Percentiles rank a stretch among this genome's conserved stretches.
Evolutionary conservation across 2,329 filamentous ascomycete species (phyloP).

Genomic region (Phialophora expanda): DNA sequence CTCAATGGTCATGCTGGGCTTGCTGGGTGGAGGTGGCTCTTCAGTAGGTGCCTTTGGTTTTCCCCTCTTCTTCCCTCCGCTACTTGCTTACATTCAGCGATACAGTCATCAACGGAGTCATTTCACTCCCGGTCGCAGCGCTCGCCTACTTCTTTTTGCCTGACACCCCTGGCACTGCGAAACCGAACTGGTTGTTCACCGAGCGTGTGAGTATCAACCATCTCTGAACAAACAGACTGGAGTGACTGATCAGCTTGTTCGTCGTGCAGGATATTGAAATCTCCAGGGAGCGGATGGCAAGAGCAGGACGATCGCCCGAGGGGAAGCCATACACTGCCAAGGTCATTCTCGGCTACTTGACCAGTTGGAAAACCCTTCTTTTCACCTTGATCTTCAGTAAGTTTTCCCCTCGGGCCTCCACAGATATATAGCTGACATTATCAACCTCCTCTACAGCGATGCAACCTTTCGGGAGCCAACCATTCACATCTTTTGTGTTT

Average conservation of each 20-base stretch:
- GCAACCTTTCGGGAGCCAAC: constrained; percentile 29
- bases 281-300: constrained; percentile 25
- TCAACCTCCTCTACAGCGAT: constrained; percentile 7
- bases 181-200: constrained; percentile 28
- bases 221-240: background rate
- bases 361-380: constrained; percentile 31
- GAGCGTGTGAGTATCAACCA: constrained; percentile 22
- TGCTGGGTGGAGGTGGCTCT: constrained; percentile 60
- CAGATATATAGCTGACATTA: background rate
- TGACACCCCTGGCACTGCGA: constrained; percentile 28
- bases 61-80: background rate
- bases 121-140: constrained; percentile 26
- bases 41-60: constrained; percentile 14
- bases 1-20: constrained; percentile 58
- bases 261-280: constrained; percentile 26
- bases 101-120: constrained; percentile 32
- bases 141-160: constrained; percentile 32
- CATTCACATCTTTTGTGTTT: constrained; percentile 28
- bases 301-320: constrained; percentile 25
- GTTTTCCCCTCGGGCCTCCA: background rate
- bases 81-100: background rate
- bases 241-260: background rate
- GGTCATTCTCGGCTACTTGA: constrained; percentile 29
- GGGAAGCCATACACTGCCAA: constrained; percentile 29
- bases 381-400: constrained; percentile 34